Percentiles rank a stretch among this genome's conserved stretches.
phyloP scores from a whole-genome alignment of 768 basidiomycete genomes.

The Boletus patriciae region DNA sequence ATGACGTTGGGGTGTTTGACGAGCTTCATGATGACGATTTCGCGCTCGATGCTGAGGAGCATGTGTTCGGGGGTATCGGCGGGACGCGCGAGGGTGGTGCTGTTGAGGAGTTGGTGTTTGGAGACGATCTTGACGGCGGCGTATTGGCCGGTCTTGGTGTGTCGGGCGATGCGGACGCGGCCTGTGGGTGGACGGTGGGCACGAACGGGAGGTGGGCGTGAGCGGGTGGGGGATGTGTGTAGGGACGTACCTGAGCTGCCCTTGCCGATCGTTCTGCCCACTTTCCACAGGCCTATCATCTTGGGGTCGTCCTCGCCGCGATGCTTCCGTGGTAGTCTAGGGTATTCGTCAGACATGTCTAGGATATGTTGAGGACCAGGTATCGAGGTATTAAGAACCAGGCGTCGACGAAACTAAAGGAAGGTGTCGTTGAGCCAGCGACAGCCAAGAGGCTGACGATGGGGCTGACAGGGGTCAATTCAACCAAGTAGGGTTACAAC shows the following conservation, averaged over 20 bases:
- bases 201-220: neutral
- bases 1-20: slow-evolving; percentile 94
- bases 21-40: slow-evolving; percentile 97
- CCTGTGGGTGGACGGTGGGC: slow-evolving; percentile 44
- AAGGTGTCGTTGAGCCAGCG: neutral
- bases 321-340: slow-evolving; percentile 32
- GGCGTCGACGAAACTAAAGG: neutral
- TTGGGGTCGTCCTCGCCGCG: slow-evolving; percentile 49
- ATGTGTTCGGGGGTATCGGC: slow-evolving; percentile 75
- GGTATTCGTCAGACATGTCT: slow-evolving; percentile 28
- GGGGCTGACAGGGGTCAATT: slow-evolving; percentile 26
- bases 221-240: neutral
- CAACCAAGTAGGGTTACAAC: slow-evolving; percentile 6
- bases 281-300: slow-evolving; percentile 79
- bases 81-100: slow-evolving; percentile 54
- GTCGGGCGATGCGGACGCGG: slow-evolving; percentile 85
- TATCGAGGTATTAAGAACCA: neutral
- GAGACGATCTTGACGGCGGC: slow-evolving; percentile 95
- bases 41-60: slow-evolving; percentile 81
- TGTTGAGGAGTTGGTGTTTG: slow-evolving; percentile 64
- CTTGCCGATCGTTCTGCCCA: slow-evolving; percentile 80
- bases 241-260: slow-evolving; percentile 68
- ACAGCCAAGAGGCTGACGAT: slow-evolving; percentile 22
- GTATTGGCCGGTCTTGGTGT: slow-evolving; percentile 83
- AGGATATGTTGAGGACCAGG: slow-evolving; percentile 22